Evolutionary conservation across 192 early-diverging fungal genomes (phyloP).

Genomic region (Podila minutissima): DNA sequence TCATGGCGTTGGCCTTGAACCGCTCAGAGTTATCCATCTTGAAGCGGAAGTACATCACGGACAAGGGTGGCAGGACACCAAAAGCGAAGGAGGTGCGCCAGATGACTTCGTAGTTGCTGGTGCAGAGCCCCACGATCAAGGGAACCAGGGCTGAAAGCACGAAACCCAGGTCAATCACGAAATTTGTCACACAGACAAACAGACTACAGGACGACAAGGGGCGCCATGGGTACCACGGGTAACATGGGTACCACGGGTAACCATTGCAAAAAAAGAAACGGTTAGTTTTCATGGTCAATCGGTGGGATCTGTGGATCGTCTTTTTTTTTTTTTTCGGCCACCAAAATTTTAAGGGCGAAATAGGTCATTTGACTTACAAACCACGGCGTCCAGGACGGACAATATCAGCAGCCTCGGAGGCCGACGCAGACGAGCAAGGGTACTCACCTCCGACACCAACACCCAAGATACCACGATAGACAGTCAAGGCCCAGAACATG

Average conservation of each 20-base stretch:
- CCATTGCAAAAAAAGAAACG: too few relatives aligned
- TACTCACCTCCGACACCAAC: constrained; percentile 61
- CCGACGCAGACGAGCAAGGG: constrained; percentile 57
- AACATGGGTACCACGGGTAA: too few relatives aligned
- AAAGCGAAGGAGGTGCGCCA: constrained; percentile 65
- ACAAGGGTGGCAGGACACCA: constrained; percentile 50
- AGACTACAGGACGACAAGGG: not conserved
- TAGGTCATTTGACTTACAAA: constrained; percentile 14
- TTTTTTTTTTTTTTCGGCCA: too few relatives aligned
- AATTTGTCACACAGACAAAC: constrained; percentile 48
- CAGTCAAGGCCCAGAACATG: constrained; percentile 50
- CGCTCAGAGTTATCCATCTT: constrained; percentile 59
- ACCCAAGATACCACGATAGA: constrained; percentile 43
- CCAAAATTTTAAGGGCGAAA: too few relatives aligned
- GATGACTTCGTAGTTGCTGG: constrained; percentile 43
- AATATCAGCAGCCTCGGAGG: constrained; percentile 60
- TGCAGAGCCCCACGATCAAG: constrained; percentile 53
- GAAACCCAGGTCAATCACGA: constrained; percentile 51
- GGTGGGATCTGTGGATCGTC: too few relatives aligned
- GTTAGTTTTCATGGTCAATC: too few relatives aligned
- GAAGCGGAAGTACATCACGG: constrained; percentile 59
- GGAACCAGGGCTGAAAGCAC: constrained; percentile 46
- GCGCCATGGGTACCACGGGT: too few relatives aligned
- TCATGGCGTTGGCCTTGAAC: constrained; percentile 53
- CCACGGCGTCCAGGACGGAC: constrained; percentile 38